Evolutionary conservation across 192 early-diverging fungal species (phyloP), one percentile per base, ranked within the genome.

Genomic region (Backusella liffmaniae): DNA sequence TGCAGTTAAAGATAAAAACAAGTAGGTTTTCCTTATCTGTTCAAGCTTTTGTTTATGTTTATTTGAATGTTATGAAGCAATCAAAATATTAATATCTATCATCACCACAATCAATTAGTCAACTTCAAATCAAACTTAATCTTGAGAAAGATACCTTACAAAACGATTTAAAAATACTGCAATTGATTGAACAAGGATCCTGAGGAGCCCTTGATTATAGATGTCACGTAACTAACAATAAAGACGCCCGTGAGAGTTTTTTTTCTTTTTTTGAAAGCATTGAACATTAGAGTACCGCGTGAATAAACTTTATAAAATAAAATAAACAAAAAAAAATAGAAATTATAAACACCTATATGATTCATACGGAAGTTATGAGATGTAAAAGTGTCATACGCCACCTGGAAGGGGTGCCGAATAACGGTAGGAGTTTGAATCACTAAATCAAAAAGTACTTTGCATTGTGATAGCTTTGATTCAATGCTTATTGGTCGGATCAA

Each of bases 1-100:
- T 13, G 39, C 23, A 13, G 72, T 79, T 4, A 79, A 84, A 51
- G 53, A 81, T 16, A 84, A 76, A 53, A 79, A 86, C 68, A 84
- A 73, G 84, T 86, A 80, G 71, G 42, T 32, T 21, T 35, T 36
- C n/a, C 67, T 56, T 56, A 56, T 56, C 53, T 53, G 49, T n/a
- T 36, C 66, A n/a, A 10, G 34, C 30, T 32, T 32, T 67, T 35
- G 8, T 68, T 21, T 18, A 41, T 68, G n/a, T 23, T 35, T 21
- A 21, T 39, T 36, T 67, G 21, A 62, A 29, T 23, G 35, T 36
- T 30, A 36, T 36, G n/a, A 36, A 34, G n/a, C 30, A 67, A 67
- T n/a, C 4, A 42, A 70, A 42, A 16, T 26, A 37, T 23, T 49
- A 70, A 44, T n/a, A 12, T 6, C 16, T 69, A 18, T 21, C n/a